Base-by-base conservation (phyloP, 2,329 filamentous ascomycete genomes). In the Rhinocladiella mackenziei region DNA sequence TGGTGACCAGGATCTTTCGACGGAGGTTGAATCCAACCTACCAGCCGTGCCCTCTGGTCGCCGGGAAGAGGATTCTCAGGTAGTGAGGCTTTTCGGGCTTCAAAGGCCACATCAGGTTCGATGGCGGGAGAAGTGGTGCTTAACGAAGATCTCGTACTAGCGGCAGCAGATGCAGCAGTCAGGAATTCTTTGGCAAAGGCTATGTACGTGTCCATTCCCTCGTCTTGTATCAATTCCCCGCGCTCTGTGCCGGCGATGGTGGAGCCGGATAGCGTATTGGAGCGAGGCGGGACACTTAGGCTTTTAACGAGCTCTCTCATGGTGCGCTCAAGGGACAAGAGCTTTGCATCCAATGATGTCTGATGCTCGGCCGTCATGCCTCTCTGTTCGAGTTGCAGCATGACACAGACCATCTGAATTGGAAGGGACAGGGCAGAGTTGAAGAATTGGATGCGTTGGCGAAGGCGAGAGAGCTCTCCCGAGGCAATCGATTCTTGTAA, bases 321-420 rank as follows among this genome's bases (percentile, higher is more conserved):
- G 6, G 26, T 47, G 11, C 22, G 35, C 26, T 53, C 50, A 2
- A 53, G 29, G n/a, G 31, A 29, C 18, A 39, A 25, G 26, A 53
- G 30, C 30, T 50, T 50, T 5, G 22, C 29, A 20, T 53, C 47
- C 28, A 53, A 38, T 17, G 41, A 32, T 5, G 32, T 37, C 32
- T 56, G 54, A 14, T 50, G 40, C 13, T 50, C 47, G 13, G 33
- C 38, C 9, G 36, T 50, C 30, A 51, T 49, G 23, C 50, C 47
- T 13, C 53, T 40, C 32, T 56, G 54, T 39, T 50, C 50, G 3
- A 55, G 50, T 31, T 56, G 54, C 17, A 55, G 46, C 33, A 49
- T 55, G 25, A 55, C 40, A 18, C 45, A 50, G 31, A 56, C 49
- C 54, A 55, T 55, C 19, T 56, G 54, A 25, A 56, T 56, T 1